Base-by-base conservation (phyloP, 345 rosid species). In the Erodium maritimum region DNA sequence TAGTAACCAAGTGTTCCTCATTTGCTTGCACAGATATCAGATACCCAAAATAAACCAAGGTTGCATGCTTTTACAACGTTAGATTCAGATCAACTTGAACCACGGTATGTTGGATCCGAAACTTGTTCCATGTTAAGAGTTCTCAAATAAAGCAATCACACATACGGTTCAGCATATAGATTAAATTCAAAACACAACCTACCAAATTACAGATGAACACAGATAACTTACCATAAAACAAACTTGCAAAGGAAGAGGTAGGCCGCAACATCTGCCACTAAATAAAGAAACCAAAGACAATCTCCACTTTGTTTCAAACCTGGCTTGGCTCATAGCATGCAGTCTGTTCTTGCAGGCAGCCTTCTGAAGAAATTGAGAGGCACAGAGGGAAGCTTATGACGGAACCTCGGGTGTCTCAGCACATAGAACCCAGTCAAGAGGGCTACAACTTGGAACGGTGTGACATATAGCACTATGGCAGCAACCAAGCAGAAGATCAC, bases 281-380 rank as follows among this genome's bases (percentile, higher is more conserved):
- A 57, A 61, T 61, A 65, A 37, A 13, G 59, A 57, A 64, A 59
- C 50, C 18, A 65, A 63, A 56, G n/a, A n/a, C 72, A 62, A 55
- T 60, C 69, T 65, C 50, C 63, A 59, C n/a, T 50, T 66, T 55
- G 67, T 48, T 62, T 65, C 78, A 17, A 50, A 34, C 18, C 52
- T 8, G 37, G 13, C 61, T 56, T 52, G 13, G 23, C 57, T 80
- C 81, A 90, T 62, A 90, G 65, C 95, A 90, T 90, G 73, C 85
- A 80, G 73, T 90, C 97, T 8, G 97, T 82, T 76, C 97, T 83
- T 10, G 97, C 95, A 1, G 97, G 97, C 66, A 90, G 69, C 73
- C 97, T 71, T 57, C 97, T 77, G 88, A 90, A 90, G 95, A 90
- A 87, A 69, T 90, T 90, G 65, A 87, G 86, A 0, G 97, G 97